A percentile compares a stretch with the other conserved stretches of the same genome.
phyloP scores from a whole-genome alignment of 768 basidiomycete species.

The Kondoa subrosea region DNA sequence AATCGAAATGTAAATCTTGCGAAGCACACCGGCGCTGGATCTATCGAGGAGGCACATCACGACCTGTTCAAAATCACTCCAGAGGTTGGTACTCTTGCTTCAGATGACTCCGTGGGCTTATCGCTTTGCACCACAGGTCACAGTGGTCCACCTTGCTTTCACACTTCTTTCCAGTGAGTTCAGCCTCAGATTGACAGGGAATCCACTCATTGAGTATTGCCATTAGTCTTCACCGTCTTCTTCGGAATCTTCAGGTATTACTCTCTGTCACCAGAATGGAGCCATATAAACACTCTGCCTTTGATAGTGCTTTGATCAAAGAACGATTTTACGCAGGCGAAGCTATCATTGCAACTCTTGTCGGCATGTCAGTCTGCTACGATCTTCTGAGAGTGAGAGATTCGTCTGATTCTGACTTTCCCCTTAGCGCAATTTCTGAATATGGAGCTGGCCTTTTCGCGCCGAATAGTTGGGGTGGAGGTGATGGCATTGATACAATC shows the following conservation, averaged over 20 bases:
- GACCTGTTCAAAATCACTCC: conserved; percentile 4
- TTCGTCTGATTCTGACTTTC: too few species aligned
- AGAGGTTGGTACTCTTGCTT: not conserved
- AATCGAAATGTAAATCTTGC: not conserved
- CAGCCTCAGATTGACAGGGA: too few species aligned
- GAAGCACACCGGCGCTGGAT: not conserved
- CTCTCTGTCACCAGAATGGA: too few species aligned
- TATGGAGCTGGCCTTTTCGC: conserved; percentile 23
- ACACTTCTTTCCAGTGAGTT: conserved; percentile 4
- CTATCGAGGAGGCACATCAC: not conserved
- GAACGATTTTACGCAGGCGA: conserved; percentile 90
- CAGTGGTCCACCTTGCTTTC: conserved; percentile 19
- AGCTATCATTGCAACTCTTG: conserved; percentile 46
- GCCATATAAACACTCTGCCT: too few species aligned
- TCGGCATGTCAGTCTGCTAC: too few species aligned
- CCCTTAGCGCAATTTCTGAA: too few species aligned
- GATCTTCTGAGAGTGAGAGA: too few species aligned
- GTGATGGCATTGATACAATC: not conserved
- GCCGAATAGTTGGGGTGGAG: conserved; percentile 3
- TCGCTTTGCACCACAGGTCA: conserved; percentile 20
- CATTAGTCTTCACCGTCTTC: too few species aligned
- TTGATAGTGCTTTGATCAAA: conserved; percentile 60
- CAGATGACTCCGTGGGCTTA: not conserved
- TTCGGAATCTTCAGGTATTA: too few species aligned
- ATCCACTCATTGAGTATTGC: too few species aligned